Conservation (phyloP, 495 filamentous ascomycete species). For the Neurospora cerealis region DNA sequence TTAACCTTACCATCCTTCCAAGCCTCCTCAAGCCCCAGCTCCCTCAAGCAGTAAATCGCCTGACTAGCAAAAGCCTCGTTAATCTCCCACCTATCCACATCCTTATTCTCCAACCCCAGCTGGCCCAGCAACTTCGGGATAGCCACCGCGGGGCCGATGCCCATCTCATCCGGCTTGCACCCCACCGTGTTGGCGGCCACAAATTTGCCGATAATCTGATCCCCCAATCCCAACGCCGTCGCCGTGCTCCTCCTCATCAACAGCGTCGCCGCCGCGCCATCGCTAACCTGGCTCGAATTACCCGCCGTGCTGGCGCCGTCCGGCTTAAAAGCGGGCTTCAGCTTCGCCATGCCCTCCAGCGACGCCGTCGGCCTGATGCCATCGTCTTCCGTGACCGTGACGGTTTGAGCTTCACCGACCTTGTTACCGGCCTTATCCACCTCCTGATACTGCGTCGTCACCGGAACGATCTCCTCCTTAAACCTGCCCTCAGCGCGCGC, state of each 20-base stretch:
- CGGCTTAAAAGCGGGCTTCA: slow-evolving; percentile 75
- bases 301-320: slow-evolving; percentile 74
- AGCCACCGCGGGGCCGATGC: slow-evolving; percentile 74
- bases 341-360: slow-evolving; percentile 57
- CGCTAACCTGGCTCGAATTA: slow-evolving; percentile 77
- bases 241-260: slow-evolving; percentile 83
- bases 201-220: slow-evolving; percentile 67
- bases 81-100: slow-evolving; percentile 89
- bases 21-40: slow-evolving; percentile 53
- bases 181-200: slow-evolving; percentile 63
- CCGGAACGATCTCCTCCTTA: slow-evolving; percentile 67
- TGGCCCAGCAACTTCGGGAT: slow-evolving; percentile 68
- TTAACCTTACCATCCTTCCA: slow-evolving; percentile 64
- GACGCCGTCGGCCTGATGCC: slow-evolving; percentile 62
- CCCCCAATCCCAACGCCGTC: slow-evolving; percentile 55
- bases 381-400: slow-evolving; percentile 65
- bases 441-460: slow-evolving; percentile 55
- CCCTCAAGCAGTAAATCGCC: slow-evolving; percentile 67
- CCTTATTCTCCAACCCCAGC: slow-evolving; percentile 50
- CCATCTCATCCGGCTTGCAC: slow-evolving; percentile 86
- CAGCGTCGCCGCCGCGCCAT: slow-evolving; percentile 75
- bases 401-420: slow-evolving; percentile 33
- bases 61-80: slow-evolving; percentile 95
- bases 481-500: slow-evolving; percentile 64
- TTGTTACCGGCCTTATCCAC: slow-evolving; percentile 51